Evolutionary conservation across 352 stramenopile species (phyloP), one percentile per base, ranked within the genome.

Genomic region (Globisporangium nagaii): DNA sequence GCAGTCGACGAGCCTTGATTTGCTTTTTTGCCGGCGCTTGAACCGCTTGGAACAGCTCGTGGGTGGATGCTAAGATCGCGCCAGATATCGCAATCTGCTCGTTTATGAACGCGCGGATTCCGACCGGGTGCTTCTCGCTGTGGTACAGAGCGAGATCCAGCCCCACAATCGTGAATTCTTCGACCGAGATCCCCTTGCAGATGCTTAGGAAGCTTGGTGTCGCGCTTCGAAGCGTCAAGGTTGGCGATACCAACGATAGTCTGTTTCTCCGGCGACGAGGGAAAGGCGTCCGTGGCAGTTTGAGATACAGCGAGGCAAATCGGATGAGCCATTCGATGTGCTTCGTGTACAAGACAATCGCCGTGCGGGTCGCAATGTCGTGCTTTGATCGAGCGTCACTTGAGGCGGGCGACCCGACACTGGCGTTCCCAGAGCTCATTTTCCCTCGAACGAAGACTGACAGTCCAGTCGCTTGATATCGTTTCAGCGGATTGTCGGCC

Each of bases 311-410:
- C 9, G 60, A 61, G 8, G 66, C 63, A 53, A 90, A 88, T 13
- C 43, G 63, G 62, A 88, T 82, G 22, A 93, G 30, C 77, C 81
- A 90, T 44, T 90, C 84, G 8, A 91, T 63, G 17, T 86, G 77
- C 46, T 86, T 90, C 2, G 65, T 78, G 61, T 93, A 91, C 7
- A 93, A 40, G 1, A 93, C 63, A 27, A 91, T 63, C 20, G 80
- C 73, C 39, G 75, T 83, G 24, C 75, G 60, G 17, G 71, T 63
- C 20, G 72, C 68, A 37, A 84, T 83, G 9, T 86, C 77, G 41
- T 73, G 73, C 42, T 86, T 86, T 4, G 62, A 73, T 41, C 58
- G 70, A 19, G 56, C 53, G 15, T 64, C 56, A 30, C 28, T 51
- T 24, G n/a, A 46, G 15, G 17, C 50, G 42, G 49, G 62, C 1